Base-by-base conservation (phyloP, 2,329 filamentous ascomycete species). In the Stylonectria norvegica region DNA sequence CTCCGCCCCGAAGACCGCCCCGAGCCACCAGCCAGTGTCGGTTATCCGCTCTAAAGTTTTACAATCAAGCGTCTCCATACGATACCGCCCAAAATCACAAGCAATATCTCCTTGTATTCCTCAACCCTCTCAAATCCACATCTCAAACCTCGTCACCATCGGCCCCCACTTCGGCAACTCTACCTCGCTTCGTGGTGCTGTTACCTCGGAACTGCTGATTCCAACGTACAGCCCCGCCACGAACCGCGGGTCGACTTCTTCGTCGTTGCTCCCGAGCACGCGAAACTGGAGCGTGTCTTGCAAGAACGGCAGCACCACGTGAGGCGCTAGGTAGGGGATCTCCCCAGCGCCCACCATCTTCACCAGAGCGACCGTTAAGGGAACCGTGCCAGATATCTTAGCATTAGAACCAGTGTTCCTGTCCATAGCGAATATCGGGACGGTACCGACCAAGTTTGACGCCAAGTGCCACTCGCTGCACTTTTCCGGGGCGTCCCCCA, bases 391-490 rank as follows among this genome's bases (percentile, higher is more conserved):
- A 1, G 73, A 68, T 12, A 75, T 64, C 35, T 64, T 63, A 19
- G 56, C 58, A 7, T 53, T 37, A 0, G 60, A 61, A 28, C 55
- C 61, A 17, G 58, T 61, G 43, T 55, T 60, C 15, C 59, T 55
- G 20, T 58, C 56, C 61, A 68, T 67, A 14, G 72, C 65, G 47
- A 81, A 79, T 11, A 81, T 66, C 12, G 73, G 76, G 48, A 83
- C 73, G 1, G 76, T 76, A 2, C 85, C 85, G 3, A 84, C 71
- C 8, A 84, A 70, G 45, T 76, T 81, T 1, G 64, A 55, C 1
- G 76, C 71, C 28, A 60, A 58, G 1, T 69, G 57, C 82, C 83
- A 86, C 1, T 59, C 53, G 5, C 49, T 48, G 2, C 68, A 53
- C 27, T 79, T 66, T 3, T 55, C 49, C 1, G 73, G 66, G 2